Base-by-base conservation (phyloP, 176 grass and related monocot species). In the Carex myosuroides region DNA sequence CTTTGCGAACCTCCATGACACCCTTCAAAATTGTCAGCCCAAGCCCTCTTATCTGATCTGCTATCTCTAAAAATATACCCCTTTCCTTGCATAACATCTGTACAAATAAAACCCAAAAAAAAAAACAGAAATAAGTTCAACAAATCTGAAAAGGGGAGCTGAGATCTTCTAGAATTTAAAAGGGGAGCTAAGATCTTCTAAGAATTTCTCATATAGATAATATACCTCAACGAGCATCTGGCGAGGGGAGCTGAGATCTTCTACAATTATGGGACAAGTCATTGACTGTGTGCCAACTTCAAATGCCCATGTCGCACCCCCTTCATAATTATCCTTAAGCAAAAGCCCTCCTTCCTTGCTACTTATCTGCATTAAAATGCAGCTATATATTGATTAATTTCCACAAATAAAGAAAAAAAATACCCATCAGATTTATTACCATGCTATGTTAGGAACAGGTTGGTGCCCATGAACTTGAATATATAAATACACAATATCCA, bases 51-150 rank as follows among this genome's bases (percentile, higher is more conserved):
- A 93, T 90, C 76, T 87, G 85, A 26, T 93, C 88, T 39, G 91
- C 91, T 77, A 93, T 93, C 70, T 90, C 91, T 86, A 93, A 84
- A 68, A 93, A 90, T 55, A 88, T 85, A 60, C 91, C 91, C 18
- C 86, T 83, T 59, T 93, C 91, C 84, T 93, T 84, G 60, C 91
- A 93, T 62, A 93, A 88, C 91, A 93, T 93, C 91, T 93, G 84
- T 20, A 16, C 10, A 57, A 42, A 71, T 60, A 52, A 63, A 13
- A 71, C 55, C 50, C 29, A 30, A 7, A 39, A 35, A 76, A 21
- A 37, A 54, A 30, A 29, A 29, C 29, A 26, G 8, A 11, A 52
- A 17, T 83, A 60, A 10, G 29, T 6, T 79, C n/a, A 84, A 70
- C 30, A 60, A 61, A 82, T 64, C 17, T 77, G 20, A 87, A 55